Conservation (phyloP, 306 rosid species). For the Castanea crenata region DNA sequence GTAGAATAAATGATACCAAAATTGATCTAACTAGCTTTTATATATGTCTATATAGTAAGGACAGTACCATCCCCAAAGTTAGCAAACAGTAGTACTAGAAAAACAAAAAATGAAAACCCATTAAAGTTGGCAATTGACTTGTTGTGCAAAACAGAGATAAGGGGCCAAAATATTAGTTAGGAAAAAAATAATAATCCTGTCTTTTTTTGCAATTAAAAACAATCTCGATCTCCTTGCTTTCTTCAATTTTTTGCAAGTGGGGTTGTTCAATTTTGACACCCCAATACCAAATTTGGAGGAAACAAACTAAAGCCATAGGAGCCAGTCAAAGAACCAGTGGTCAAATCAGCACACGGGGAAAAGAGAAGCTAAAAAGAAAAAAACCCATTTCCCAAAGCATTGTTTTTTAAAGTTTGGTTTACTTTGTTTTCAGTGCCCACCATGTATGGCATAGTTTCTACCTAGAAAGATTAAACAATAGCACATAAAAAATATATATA, state of each 20-base stretch:
- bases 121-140: too few species aligned
- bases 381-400: slow-evolving; percentile 34
- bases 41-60: too few species aligned
- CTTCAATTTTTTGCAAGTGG: not conserved
- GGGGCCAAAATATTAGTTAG: not conserved
- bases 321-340: not conserved
- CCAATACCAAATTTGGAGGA: not conserved
- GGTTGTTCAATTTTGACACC: not conserved
- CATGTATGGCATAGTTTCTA: slow-evolving; percentile 48
- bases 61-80: too few species aligned
- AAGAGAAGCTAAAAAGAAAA: not conserved
- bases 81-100: too few species aligned
- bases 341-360: not conserved
- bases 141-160: too few species aligned
- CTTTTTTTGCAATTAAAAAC: not conserved
- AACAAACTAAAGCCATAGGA: not conserved
- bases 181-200: not conserved
- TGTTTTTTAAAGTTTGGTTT: not conserved
- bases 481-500: slow-evolving; percentile 2
- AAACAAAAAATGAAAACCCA: too few species aligned
- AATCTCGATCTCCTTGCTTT: not conserved
- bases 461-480: slow-evolving; percentile 28
- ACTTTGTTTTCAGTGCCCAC: slow-evolving; percentile 45
- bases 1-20: too few species aligned
- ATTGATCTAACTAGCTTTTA: too few species aligned